Base-by-base conservation (phyloP, 371 early-diverging fungal species). In the Apophysomyces ossiformis region DNA sequence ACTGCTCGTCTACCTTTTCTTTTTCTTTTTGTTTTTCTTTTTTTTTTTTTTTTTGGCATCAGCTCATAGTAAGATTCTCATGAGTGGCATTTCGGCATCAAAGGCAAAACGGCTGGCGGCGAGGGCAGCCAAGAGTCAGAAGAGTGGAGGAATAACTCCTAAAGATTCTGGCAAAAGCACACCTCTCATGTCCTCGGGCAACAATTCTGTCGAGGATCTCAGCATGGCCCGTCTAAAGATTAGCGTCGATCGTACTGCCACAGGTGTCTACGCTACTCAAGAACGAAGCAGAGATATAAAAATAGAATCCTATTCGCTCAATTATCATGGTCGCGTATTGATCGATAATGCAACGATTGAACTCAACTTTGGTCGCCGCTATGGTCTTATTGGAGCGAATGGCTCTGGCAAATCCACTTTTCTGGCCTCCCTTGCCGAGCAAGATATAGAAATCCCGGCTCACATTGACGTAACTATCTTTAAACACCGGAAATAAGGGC, bases 401-500 rank as follows among this genome's bases (percentile, higher is more conserved):
- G 99, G 99, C 43, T 92, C 92, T 64, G 99, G 99, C 68, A 99
- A 99, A 83, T 94, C 96, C 16, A 99, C 99, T 45, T 96, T 99
- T 77, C 83, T 99, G 58, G 88, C 90, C 68, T 93, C 94, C 46
- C 87, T 99, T 69, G 96, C 96, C 61, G 92, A 91, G 58, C 89
- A 97, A 75, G 98, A 98, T 70, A 94, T 95, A 63, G 95, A 94
- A 59, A 96, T 99, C 71, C 99, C 99, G 46, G 91, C 88, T 12
- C 98, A 97, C 70, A 96, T 98, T 74, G 97, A 97, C 87, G 90
- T 89, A 89, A 50, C 54, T 26, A 26, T 26, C 32, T 26, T 26
- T 26, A 26, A 26, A 2, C 32, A 26, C 32, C 1, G 32, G 32
- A 26, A 26, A 26, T 26, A 26, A 26, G 32, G 32, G 32, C 32